Base-by-base conservation (phyloP, 768 basidiomycete species). In the Pholiota molesta region DNA sequence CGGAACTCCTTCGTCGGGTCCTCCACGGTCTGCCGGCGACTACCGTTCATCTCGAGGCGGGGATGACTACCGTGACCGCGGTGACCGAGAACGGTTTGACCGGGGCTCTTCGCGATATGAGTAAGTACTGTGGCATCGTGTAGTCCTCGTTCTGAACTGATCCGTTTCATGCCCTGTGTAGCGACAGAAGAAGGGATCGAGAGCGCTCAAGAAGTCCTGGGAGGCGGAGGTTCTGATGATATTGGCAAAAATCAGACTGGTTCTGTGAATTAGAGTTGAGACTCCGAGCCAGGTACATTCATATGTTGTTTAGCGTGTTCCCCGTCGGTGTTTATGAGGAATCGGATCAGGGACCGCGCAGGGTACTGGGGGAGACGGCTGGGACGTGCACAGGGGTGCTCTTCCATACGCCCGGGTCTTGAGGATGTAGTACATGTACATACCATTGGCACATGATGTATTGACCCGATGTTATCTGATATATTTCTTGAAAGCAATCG, bases 131-230 rank as follows among this genome's bases (percentile, higher is more conserved):
- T 45, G 52, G 29, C 51, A 66, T 70, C 67, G 59, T 71, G 70
- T 63, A 59, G 60, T 60, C 68, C 61, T 70, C 65, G 66, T 69
- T 65, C 61, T 63, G 65, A 65, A 66, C 69, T 74, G 69, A 75
- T 73, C 57, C 66, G 64, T 65, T 71, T 69, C 40, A 61, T 52
- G 56, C 59, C 58, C 59, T 58, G 71, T 68, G 65, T 73, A 86
- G 88, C 69, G 88, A 90, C 78, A 84, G 89, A 75, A 83, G 88
- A 52, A 77, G 88, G 71, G 88, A 89, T 73, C 77, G 88, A 66
- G 88, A 90, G 75, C 87, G 89, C 68, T 90, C 89, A 65, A 82
- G 89, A 75, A 89, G 88, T 62, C 89, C 89, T 11, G 82, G 86
- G 47, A 78, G 89, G 66, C 81, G 88, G 75, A 81, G 84, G 67